Conservation (phyloP, 495 filamentous ascomycete genomes). For the Hyaloscypha bicolor region DNA sequence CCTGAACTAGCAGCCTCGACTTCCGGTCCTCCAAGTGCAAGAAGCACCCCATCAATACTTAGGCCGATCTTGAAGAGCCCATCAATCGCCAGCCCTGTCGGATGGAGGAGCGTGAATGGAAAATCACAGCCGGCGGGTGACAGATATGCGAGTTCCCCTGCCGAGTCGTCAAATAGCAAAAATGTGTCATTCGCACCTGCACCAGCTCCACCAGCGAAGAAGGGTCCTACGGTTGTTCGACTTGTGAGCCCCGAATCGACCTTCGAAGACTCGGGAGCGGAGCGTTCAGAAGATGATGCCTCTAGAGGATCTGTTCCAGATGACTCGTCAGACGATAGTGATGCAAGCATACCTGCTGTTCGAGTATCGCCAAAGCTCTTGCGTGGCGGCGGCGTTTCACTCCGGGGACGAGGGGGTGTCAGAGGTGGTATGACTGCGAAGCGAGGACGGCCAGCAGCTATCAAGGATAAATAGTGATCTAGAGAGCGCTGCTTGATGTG, state of each 20-base stretch:
- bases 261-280: conserved; percentile 16
- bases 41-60: conserved; percentile 9
- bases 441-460: conserved; percentile 13
- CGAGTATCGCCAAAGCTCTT: conserved; percentile 7
- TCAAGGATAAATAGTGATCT: neutral
- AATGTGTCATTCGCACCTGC: conserved; percentile 8
- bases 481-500: neutral
- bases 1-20: neutral
- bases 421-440: conserved; percentile 6
- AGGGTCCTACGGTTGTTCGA: conserved; percentile 27
- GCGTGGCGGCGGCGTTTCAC: conserved; percentile 12
- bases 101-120: neutral
- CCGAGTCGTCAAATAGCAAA: neutral
- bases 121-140: too few species aligned
- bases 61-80: conserved; percentile 15
- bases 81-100: conserved; percentile 11
- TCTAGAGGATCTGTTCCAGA: conserved; percentile 9
- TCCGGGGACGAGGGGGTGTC: conserved; percentile 2
- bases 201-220: conserved; percentile 2
- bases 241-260: conserved; percentile 24
- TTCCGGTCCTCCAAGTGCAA: conserved; percentile 6
- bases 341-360: conserved; percentile 27
- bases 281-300: conserved; percentile 3
- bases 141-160: neutral
- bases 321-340: conserved; percentile 20